Evolutionary conservation across 371 early-diverging fungal genomes (phyloP).

Genomic region (Apophysomyces variabilis): DNA sequence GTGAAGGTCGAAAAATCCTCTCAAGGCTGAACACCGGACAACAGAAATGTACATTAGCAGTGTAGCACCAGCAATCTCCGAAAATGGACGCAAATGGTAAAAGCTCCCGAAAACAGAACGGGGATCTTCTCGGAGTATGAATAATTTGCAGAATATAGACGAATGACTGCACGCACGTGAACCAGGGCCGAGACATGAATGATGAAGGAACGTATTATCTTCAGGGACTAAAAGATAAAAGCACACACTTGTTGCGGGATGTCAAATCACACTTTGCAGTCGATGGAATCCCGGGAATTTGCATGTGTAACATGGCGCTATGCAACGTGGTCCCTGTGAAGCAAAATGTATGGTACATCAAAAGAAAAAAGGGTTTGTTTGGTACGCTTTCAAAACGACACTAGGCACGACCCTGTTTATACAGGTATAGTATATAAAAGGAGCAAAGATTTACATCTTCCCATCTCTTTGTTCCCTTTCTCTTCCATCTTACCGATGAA

Average conservation of each 20-base stretch:
- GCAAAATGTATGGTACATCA: slow-evolving; percentile 1
- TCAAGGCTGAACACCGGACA: no score
- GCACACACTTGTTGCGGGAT: background rate
- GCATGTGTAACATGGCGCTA: background rate
- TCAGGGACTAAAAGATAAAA: background rate
- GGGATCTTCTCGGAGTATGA: background rate
- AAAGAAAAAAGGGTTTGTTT: background rate
- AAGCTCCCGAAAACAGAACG: no score
- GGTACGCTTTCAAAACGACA: background rate
- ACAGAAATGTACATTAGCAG: background rate
- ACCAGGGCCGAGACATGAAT: background rate
- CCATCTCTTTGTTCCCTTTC: background rate
- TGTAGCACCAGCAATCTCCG: background rate
- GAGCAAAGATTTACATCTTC: background rate
- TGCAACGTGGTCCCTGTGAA: slow-evolving; percentile 5
- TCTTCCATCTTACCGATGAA: background rate
- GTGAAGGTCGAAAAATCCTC: no score
- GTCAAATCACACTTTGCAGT: background rate
- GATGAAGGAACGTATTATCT: background rate
- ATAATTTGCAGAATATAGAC: background rate
- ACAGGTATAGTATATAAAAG: background rate
- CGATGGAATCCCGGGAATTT: slow-evolving; percentile 3
- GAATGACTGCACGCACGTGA: background rate
- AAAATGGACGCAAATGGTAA: no score
- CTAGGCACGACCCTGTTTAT: background rate